Conservation (phyloP, 73 alveolate genomes). For the Halteria grandinella region DNA sequence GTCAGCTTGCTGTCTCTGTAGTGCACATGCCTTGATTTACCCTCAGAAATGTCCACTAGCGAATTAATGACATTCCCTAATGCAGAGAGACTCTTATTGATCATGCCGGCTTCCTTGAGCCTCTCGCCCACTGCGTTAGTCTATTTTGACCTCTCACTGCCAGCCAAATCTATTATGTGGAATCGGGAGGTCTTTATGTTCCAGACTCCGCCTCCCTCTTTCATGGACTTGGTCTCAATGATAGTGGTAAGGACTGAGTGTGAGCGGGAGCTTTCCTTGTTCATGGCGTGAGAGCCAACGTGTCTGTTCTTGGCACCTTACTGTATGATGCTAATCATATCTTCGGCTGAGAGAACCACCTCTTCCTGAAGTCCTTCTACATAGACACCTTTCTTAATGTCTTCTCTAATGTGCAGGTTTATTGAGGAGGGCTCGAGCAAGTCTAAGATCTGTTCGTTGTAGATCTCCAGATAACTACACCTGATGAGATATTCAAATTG, state of each 20-base stretch:
- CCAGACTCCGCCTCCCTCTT: constrained; percentile 62
- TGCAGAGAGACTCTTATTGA: constrained; percentile 93
- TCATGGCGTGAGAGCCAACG: constrained; percentile 88
- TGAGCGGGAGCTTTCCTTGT: constrained; percentile 89
- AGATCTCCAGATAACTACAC: constrained; percentile 80
- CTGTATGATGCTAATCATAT: constrained; percentile 73
- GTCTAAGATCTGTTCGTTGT: constrained; percentile 78
- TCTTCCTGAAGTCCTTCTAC: constrained; percentile 88
- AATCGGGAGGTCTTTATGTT: constrained; percentile 73
- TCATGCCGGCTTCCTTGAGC: constrained; percentile 97
- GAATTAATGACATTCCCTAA: constrained; percentile 95
- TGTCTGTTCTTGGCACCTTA: constrained; percentile 84
- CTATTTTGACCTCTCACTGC: constrained; percentile 94
- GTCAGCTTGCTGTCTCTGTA: constrained; percentile 92
- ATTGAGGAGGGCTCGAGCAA: constrained; percentile 61
- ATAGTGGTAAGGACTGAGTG: constrained; percentile 88
- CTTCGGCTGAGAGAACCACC: constrained; percentile 75
- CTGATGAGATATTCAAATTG: constrained; percentile 56
- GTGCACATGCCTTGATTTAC: constrained; percentile 82
- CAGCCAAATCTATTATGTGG: constrained; percentile 97
- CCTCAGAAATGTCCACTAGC: constrained; percentile 80
- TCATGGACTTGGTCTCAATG: constrained; percentile 60
- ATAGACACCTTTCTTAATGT: constrained; percentile 90
- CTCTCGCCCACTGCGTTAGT: constrained; percentile 94
- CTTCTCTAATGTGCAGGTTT: constrained; percentile 90